These are phyloP conservation scores for Bryum argenteum DNA, from an alignment of 225 moss, liverwort and hornwort species.

Conservation along the genomic window DNA sequence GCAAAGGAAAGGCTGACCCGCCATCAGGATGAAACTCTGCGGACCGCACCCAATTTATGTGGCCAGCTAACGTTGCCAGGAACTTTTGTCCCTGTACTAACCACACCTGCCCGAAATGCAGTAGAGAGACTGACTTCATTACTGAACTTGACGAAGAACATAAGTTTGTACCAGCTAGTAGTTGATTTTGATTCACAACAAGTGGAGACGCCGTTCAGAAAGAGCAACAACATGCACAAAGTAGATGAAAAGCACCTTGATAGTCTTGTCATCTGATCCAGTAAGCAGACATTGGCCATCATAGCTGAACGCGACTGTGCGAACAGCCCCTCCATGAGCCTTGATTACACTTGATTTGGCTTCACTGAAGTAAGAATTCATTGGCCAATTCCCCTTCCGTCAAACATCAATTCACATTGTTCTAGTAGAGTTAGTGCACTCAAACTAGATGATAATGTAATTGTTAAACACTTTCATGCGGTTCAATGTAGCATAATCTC, in stretches of 20 bases:
- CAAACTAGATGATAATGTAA: background rate
- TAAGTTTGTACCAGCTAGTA: background rate
- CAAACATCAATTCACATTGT: background rate
- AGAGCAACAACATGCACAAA: background rate
- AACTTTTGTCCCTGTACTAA: conserved; percentile 77
- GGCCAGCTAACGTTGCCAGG: conserved; percentile 74
- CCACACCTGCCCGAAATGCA: conserved; percentile 68
- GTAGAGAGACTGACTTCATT: conserved; percentile 13
- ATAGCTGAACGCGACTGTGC: conserved; percentile 70
- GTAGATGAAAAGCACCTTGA: conserved; percentile 62
- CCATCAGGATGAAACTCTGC: conserved; percentile 82
- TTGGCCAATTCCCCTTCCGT: background rate
- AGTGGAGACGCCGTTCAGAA: conserved; percentile 1
- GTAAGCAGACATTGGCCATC: conserved; percentile 74
- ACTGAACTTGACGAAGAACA: conserved; percentile 16
- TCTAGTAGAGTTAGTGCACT: background rate
- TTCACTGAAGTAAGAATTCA: conserved; percentile 51
- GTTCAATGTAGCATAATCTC: conserved; percentile 1
- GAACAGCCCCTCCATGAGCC: conserved; percentile 90
- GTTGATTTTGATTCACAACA: background rate
- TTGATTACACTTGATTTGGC: conserved; percentile 80
- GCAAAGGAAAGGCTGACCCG: conserved; percentile 42
- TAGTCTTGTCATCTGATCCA: conserved; percentile 92
- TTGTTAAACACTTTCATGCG: background rate
- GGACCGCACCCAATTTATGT: conserved; percentile 91